Percentiles rank a stretch among this genome's conserved stretches.
Conservation (phyloP, 2,329 filamentous ascomycete genomes). For the Hymenotorrendiella dingleyae region DNA sequence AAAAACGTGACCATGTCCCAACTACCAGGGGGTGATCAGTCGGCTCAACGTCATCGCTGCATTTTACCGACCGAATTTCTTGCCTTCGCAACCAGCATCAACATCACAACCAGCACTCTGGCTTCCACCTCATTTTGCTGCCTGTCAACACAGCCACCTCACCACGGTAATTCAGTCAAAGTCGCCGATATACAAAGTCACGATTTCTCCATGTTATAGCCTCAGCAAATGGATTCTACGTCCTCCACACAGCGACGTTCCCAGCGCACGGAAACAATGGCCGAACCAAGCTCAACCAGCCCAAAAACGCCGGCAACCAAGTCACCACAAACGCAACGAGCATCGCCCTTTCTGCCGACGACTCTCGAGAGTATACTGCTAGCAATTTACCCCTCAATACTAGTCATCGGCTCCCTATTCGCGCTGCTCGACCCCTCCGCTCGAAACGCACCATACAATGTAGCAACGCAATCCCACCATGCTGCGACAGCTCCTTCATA, state of each 20-base stretch:
- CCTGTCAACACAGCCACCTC: too few species aligned
- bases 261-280: conserved; percentile 14
- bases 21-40: too few species aligned
- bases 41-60: conserved; percentile 6
- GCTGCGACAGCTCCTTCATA: conserved; percentile 65
- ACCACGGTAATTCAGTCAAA: too few species aligned
- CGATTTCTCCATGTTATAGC: conserved; percentile 22
- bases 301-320: conserved; percentile 2
- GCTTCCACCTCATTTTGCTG: conserved; percentile 14
- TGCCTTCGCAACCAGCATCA: conserved; percentile 2
- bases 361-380: conserved; percentile 61
- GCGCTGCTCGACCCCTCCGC: conserved; percentile 69
- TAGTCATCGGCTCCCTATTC: conserved; percentile 78
- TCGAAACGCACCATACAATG: conserved; percentile 57
- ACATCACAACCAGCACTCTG: conserved; percentile 11
- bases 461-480: conserved; percentile 56
- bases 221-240: conserved; percentile 24
- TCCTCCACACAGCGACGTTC: conserved; percentile 26
- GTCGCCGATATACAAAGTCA: too few species aligned
- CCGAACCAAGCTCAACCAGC: conserved; percentile 10
- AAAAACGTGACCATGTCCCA: too few species aligned
- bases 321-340: conserved; percentile 17
- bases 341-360: conserved; percentile 61
- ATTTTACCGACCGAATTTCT: conserved; percentile 3
- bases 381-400: conserved; percentile 66